Conservation (phyloP, 2,329 filamentous ascomycete species). For the Volutella citrinella region DNA sequence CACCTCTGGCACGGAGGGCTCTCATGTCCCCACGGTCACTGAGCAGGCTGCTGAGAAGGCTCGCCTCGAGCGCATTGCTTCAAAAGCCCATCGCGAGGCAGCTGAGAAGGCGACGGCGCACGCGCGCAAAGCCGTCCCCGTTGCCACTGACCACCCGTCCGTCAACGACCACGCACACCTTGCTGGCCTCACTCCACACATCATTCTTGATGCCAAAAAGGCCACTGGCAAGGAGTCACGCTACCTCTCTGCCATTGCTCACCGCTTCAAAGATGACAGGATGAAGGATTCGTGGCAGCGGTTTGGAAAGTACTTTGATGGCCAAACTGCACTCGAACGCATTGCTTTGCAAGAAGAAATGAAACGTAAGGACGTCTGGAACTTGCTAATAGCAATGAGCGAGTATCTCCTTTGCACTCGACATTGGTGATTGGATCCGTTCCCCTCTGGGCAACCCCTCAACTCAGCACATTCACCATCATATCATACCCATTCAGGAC, state of each 20-base stretch:
- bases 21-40: conserved; percentile 38
- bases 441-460: too few species aligned
- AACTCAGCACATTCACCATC: too few species aligned
- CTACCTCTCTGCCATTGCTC: conserved; percentile 61
- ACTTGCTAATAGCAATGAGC: conserved; percentile 60
- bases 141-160: conserved; percentile 52
- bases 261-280: conserved; percentile 52
- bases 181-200: conserved; percentile 56
- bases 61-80: conserved; percentile 57
- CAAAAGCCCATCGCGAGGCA: conserved; percentile 51
- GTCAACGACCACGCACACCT: conserved; percentile 56
- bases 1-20: conserved; percentile 17
- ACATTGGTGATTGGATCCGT: conserved; percentile 58
- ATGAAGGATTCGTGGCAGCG: conserved; percentile 66
- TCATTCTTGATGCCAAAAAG: conserved; percentile 76
- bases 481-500: too few species aligned
- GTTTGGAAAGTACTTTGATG: conserved; percentile 86
- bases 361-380: conserved; percentile 79
- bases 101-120: conserved; percentile 56
- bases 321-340: conserved; percentile 78
- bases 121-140: conserved; percentile 47
- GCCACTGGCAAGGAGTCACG: conserved; percentile 75
- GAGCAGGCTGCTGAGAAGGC: conserved; percentile 59
- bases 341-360: conserved; percentile 81
- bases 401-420: conserved; percentile 66